Evolutionary conservation across 1,284 basidiomycete species (phyloP).

Genomic region (Cutaneotrichosporon sp.): DNA sequence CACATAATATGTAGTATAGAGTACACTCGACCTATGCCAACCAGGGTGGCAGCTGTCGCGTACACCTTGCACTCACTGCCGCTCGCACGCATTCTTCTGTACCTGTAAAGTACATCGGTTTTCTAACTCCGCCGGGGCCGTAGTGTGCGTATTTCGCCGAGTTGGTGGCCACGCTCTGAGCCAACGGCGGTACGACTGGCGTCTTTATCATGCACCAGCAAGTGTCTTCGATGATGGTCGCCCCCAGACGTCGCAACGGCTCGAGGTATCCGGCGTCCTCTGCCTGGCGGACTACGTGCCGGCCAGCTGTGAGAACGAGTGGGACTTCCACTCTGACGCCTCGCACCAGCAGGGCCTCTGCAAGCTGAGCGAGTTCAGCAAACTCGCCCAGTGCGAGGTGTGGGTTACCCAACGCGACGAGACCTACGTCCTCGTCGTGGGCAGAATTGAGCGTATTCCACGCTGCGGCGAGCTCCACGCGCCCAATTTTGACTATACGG

Average conservation of each 20-base stretch:
- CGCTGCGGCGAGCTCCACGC: neutral
- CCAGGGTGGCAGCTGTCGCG: neutral
- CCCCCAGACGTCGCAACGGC: slow-evolving; percentile 6
- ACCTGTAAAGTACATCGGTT: slow-evolving; percentile 7
- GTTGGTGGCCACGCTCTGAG: slow-evolving; percentile 5
- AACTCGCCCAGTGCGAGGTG: slow-evolving; percentile 13
- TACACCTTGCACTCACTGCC: neutral
- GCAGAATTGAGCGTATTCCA: slow-evolving; percentile 12
- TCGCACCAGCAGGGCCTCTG: neutral
- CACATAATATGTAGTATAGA: neutral
- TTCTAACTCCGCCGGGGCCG: slow-evolving; percentile 6
- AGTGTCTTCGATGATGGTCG: slow-evolving; percentile 4
- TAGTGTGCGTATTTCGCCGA: slow-evolving; percentile 18
- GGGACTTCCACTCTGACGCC: neutral
- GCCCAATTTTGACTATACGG: neutral
- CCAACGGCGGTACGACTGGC: slow-evolving; percentile 1
- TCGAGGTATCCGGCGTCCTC: slow-evolving; percentile 1
- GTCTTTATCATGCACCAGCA: slow-evolving; percentile 15
- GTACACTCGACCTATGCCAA: neutral
- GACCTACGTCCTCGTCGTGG: neutral
- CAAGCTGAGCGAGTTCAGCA: slow-evolving; percentile 4
- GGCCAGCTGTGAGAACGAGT: slow-evolving; percentile 7
- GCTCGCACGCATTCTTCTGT: slow-evolving; percentile 6
- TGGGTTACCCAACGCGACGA: slow-evolving; percentile 15
- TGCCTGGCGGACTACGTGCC: slow-evolving; percentile 2